Conservation (phyloP, 257 asterid genomes). For the Leptodermis oblonga region DNA sequence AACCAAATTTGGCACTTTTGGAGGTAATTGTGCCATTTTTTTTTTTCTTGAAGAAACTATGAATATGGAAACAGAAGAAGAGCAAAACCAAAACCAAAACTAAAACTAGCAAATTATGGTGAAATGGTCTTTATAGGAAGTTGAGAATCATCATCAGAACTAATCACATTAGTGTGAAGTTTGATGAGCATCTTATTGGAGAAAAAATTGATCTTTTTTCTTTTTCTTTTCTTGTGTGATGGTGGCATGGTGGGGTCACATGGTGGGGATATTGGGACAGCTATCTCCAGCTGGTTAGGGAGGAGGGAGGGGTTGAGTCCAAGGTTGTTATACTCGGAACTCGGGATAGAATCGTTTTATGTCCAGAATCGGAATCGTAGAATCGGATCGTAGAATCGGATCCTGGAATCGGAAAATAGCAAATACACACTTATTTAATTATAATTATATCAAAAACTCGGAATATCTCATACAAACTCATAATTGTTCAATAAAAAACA, state of each 20-base stretch:
- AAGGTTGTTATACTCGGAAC: slow-evolving; percentile 60
- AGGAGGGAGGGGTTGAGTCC: slow-evolving; percentile 47
- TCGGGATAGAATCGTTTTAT: too few relatives aligned
- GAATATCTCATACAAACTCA: too few relatives aligned
- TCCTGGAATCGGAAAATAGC: too few relatives aligned
- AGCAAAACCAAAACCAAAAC: slow-evolving; percentile 6
- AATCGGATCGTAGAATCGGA: too few relatives aligned
- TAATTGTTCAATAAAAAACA: too few relatives aligned
- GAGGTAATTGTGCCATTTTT: slow-evolving; percentile 81
- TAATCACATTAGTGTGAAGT: not conserved
- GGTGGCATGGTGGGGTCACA: slow-evolving; percentile 56
- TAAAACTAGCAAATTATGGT: slow-evolving; percentile 31
- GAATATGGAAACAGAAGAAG: not conserved
- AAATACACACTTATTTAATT: too few relatives aligned
- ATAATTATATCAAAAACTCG: too few relatives aligned
- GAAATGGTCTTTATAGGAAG: slow-evolving; percentile 10
- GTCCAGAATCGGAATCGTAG: too few relatives aligned
- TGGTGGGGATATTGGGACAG: slow-evolving; percentile 78
- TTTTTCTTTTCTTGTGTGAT: slow-evolving; percentile 12
- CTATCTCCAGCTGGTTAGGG: slow-evolving; percentile 77
- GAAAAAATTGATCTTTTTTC: not conserved
- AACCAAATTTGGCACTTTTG: slow-evolving; percentile 61
- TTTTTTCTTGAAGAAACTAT: not conserved
- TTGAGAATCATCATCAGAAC: slow-evolving; percentile 16
- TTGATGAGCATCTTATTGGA: not conserved